A percentile compares a stretch with the other conserved stretches of the same genome.
These are phyloP conservation scores for Astrephomene gubernaculifera DNA, from an alignment of 139 green algal species.

Conservation along the genomic window DNA sequence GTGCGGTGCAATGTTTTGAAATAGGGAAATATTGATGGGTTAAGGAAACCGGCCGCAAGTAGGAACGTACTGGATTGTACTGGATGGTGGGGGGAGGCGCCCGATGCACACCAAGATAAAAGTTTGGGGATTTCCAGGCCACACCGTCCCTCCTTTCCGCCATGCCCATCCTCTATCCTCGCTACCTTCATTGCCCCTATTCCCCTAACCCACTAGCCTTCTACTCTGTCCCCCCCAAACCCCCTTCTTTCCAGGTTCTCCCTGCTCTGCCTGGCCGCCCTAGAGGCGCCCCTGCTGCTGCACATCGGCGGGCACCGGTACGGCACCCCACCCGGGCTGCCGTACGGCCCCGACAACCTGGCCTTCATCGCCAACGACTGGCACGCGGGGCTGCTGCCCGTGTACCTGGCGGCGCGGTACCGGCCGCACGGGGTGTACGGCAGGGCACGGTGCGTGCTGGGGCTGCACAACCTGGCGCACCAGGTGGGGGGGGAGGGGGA, in stretches of 20 bases:
- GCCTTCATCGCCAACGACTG: constrained; percentile 95
- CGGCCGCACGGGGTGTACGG: constrained; percentile 49
- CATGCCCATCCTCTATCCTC: too few relatives aligned
- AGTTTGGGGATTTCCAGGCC: too few relatives aligned
- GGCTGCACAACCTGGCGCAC: constrained; percentile 87
- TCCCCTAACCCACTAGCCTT: background rate
- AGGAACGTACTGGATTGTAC: too few relatives aligned
- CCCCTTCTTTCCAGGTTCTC: constrained; percentile 59
- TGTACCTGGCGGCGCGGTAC: constrained; percentile 47
- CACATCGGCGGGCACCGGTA: constrained; percentile 44
- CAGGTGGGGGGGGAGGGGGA: constrained; percentile 50
- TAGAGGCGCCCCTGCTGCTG: constrained; percentile 83
- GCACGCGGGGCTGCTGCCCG: constrained; percentile 85
- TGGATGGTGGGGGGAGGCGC: too few relatives aligned
- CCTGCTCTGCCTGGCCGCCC: constrained; percentile 82
- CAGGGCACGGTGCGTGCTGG: constrained; percentile 53
- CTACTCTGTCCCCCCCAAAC: background rate
- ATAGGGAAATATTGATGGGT: too few relatives aligned
- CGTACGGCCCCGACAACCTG: constrained; percentile 82
- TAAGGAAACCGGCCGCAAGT: too few relatives aligned
- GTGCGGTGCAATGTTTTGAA: too few relatives aligned
- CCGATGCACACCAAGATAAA: too few relatives aligned
- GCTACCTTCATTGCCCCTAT: too few relatives aligned
- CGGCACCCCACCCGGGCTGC: constrained; percentile 26
- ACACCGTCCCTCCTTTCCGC: too few relatives aligned